Evolutionary conservation across 1,284 basidiomycete genomes (phyloP), one percentile per base, ranked within the genome.

Genomic region (Singerocomus inundabilis): DNA sequence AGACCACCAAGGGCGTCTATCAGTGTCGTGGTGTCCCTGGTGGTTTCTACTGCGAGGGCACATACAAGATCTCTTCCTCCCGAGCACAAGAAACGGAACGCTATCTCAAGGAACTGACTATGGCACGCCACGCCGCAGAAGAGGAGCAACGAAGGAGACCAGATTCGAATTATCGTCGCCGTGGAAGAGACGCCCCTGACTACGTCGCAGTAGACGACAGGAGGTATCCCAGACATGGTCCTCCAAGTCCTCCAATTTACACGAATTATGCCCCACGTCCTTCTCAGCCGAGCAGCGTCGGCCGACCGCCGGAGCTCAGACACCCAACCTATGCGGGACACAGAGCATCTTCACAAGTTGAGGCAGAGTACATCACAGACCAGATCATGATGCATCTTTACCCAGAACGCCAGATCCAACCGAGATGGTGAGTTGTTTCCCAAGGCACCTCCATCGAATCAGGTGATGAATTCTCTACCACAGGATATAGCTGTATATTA

Each of bases 341-440:
- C 21, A 52, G 63, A 36, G 51, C 62, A 3, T 51, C 62, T 16
- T 53, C 62, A 12, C 64, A 70, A 43, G 67, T 62, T 45, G 59
- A 66, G 49, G 56, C 65, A 13, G 64, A 70, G 49, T 70, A 54
- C 49, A 60, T 57, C 31, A 60, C 64, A 3, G 64, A 66, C 51
- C 66, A 70, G 42, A 69, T 69, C 33, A 60, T 66, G 62, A 66
- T 66, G 64, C 52, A 62, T 38, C 57, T 70, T 12, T 69, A 70
- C 38, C 64, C 64, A 26, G 64, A 66, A 53, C 66, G 53, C 49
- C 51, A 52, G 29, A 66, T 66, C 13, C 67, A 64, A 43, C 64
- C 64, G 11, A 52, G 64, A 55, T 66, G 64, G 64, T 69, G 46
- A 49, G 66, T 45, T n/a, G 2, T 29, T 44, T 18, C 15, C 15